Evolutionary conservation across 805 yeast genomes (phyloP), one percentile per base, ranked within the genome.

Genomic region (Tetrapisispora iriomotensis): DNA sequence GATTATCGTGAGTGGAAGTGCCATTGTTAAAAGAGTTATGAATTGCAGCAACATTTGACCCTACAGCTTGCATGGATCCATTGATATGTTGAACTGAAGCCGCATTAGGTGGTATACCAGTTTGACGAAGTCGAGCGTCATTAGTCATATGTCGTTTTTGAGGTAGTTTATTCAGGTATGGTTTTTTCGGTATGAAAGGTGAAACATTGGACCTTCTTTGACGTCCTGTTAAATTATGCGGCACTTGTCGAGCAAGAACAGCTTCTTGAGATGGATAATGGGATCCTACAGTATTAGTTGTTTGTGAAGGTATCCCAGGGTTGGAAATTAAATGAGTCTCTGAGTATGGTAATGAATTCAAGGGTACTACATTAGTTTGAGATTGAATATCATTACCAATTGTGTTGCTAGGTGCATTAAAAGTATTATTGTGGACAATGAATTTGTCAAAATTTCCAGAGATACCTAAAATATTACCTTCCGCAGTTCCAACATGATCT

Each of bases 161-260:
- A 3, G 64, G 61, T 4, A 56, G 35, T 22, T 42, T 39, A 26
- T 47, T 49, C 27, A 48, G 29, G 39, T 54, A 58, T 14, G 50
- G 53, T 35, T 50, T 56, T 32, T 49, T 54, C 1, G 64, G 64
- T 14, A 60, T 54, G 41, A 60, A 60, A 7, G 61, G 61, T 0
- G 61, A 57, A 2, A 51, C 53, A n/a, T 39, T 37, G 8, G 43
- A 36, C 9, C 38, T 41, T 22, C 25, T 41, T 20, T 18, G 12
- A 19, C 30, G 36, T 15, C 24, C 36, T 15, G n/a, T 10, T 26
- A 26, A 6, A 12, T 26, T 7, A 14, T 10, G 25, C 10, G 7
- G 7, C 25, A 8, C 25, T 10, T 23, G 25, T 23, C 7, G n/a
- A n/a, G n/a, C n/a, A n/a, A n/a, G n/a, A n/a, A n/a, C n/a, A n/a